phyloP scores from a whole-genome alignment of 2,329 filamentous ascomycete species.

The Epichloe festucae region DNA sequence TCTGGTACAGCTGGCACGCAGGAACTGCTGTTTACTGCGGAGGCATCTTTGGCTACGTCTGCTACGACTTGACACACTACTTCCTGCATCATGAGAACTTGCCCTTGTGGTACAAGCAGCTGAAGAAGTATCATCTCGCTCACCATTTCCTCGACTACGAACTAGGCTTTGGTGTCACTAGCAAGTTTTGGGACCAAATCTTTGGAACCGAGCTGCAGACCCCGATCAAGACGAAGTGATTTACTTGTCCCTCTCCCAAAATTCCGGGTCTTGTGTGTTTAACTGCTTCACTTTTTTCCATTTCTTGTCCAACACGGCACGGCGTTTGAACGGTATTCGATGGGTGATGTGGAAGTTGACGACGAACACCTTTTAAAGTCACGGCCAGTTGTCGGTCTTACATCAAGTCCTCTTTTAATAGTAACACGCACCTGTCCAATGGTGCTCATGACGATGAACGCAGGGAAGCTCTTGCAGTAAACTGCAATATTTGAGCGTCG shows the following conservation, averaged over 20 bases:
- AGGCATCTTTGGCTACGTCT: slow-evolving; percentile 88
- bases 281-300: slow-evolving; percentile 7
- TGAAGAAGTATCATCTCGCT: slow-evolving; percentile 96
- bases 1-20: slow-evolving; percentile 75
- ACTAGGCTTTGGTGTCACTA: slow-evolving; percentile 93
- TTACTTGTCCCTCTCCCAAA: background rate
- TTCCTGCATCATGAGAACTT: slow-evolving; percentile 94
- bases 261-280: background rate
- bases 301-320: slow-evolving; percentile 2
- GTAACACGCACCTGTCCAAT: background rate
- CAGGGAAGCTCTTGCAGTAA: background rate
- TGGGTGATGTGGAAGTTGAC: background rate
- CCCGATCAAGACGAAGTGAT: slow-evolving; percentile 21
- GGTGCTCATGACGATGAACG: slow-evolving; percentile 1
- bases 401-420: background rate
- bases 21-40: slow-evolving; percentile 72
- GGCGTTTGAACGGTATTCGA: slow-evolving; percentile 4
- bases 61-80: slow-evolving; percentile 96
- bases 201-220: slow-evolving; percentile 72
- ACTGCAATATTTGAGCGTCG: background rate
- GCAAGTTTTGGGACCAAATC: slow-evolving; percentile 84
- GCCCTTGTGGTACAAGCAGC: slow-evolving; percentile 73
- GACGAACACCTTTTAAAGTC: background rate
- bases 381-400: background rate
- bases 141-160: slow-evolving; percentile 98